Percentiles rank a stretch among this genome's conserved stretches.
Evolutionary conservation across 371 early-diverging fungal species (phyloP).

Genomic region (Mucor racemosus): DNA sequence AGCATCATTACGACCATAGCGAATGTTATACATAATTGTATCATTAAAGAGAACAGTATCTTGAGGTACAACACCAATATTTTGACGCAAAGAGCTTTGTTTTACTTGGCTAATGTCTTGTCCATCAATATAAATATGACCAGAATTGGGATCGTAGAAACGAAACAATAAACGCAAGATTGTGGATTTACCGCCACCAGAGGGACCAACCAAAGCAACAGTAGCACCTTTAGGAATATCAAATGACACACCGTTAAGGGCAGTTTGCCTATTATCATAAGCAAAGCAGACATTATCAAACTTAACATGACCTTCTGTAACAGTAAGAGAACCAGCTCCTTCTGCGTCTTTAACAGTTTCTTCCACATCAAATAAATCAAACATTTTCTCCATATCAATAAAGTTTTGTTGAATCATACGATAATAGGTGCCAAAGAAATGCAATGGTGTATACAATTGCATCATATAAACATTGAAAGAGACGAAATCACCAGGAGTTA

Average conservation of each 20-base stretch:
- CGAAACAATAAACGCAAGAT: conserved; percentile 87
- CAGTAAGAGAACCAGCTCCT: conserved; percentile 52
- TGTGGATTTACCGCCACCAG: conserved; percentile 91
- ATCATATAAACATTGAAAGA: conserved; percentile 83
- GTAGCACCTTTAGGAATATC: conserved; percentile 80
- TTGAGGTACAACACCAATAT: conserved; percentile 91
- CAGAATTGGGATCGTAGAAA: conserved; percentile 85
- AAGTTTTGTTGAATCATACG: conserved; percentile 80
- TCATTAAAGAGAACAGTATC: conserved; percentile 86
- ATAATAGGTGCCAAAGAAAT: conserved; percentile 55
- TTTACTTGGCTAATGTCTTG: conserved; percentile 79
- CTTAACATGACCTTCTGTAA: conserved; percentile 65
- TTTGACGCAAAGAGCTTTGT: conserved; percentile 68
- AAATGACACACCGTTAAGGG: conserved; percentile 80
- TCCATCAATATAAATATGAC: conserved; percentile 88
- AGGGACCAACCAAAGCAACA: conserved; percentile 89
- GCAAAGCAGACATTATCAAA: conserved; percentile 85
- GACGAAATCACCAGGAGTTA: conserved; percentile 88
- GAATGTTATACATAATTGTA: conserved; percentile 82
- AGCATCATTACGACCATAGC: conserved; percentile 67
- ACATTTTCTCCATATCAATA: conserved; percentile 94
- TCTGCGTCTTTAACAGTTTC: conserved; percentile 69
- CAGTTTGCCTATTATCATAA: conserved; percentile 70
- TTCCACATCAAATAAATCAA: conserved; percentile 80
- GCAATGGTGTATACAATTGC: conserved; percentile 76